phyloP scores from a whole-genome alignment of 768 basidiomycete species.

The Epithele typhae region DNA sequence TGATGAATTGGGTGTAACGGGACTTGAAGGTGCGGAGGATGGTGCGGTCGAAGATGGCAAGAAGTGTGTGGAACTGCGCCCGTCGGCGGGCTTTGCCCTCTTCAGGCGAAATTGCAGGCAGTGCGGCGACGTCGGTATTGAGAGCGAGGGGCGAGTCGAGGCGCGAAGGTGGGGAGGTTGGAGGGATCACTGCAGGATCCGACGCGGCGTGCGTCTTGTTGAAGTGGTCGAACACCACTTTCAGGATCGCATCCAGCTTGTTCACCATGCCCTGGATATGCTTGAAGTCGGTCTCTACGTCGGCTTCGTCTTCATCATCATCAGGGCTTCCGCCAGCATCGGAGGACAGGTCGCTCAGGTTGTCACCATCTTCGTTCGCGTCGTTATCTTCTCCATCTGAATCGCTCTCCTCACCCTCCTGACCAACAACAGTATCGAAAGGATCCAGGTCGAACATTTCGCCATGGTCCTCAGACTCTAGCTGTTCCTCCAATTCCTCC shows the following conservation, averaged over 20 bases:
- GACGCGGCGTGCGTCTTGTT: slow-evolving; percentile 39
- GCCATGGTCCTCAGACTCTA: slow-evolving; percentile 42
- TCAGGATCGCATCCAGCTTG: slow-evolving; percentile 88
- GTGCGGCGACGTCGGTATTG: slow-evolving; percentile 18
- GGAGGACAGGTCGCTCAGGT: slow-evolving; percentile 75
- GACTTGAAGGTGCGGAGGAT: slow-evolving; percentile 96
- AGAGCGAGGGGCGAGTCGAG: slow-evolving; percentile 18
- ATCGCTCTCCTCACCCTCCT: slow-evolving; percentile 62
- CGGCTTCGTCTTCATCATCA: slow-evolving; percentile 32
- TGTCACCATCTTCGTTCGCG: slow-evolving; percentile 34
- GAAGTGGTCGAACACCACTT: slow-evolving; percentile 84
- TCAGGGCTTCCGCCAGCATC: slow-evolving; percentile 52
- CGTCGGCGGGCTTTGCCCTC: slow-evolving; percentile 38
- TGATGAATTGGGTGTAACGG: slow-evolving; percentile 93
- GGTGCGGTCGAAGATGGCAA: slow-evolving; percentile 90
- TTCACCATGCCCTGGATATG: slow-evolving; percentile 83
- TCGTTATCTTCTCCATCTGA: slow-evolving; percentile 45
- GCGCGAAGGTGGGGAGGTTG: slow-evolving; percentile 28
- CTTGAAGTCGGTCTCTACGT: slow-evolving; percentile 53
- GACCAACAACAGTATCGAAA: slow-evolving; percentile 79
- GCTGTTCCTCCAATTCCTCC: slow-evolving; percentile 81
- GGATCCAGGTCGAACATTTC: slow-evolving; percentile 76
- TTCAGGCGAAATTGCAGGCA: slow-evolving; percentile 24
- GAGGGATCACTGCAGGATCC: slow-evolving; percentile 17
- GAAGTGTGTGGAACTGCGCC: slow-evolving; percentile 78